Conservation (phyloP, 768 basidiomycete species). For the Lentinula edodes region DNA sequence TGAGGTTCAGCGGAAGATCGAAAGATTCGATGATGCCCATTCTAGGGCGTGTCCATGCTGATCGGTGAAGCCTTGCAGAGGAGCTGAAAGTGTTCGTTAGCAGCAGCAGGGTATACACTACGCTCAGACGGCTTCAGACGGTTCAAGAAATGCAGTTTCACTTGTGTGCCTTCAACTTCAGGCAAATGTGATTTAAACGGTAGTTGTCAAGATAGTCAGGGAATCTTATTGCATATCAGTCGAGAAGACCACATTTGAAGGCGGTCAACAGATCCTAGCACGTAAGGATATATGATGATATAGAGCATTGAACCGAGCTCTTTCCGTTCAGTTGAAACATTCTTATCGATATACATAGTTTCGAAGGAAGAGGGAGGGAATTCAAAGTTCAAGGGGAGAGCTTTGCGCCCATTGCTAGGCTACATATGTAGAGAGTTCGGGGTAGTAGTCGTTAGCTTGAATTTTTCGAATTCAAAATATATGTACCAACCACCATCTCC, state of each 20-base stretch:
- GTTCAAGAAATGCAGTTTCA: background rate
- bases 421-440: no score
- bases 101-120: background rate
- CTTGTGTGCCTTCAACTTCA: background rate
- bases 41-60: background rate
- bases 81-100: background rate
- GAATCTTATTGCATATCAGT: background rate
- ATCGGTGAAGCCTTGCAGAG: background rate
- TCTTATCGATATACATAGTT: background rate
- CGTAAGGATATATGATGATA: background rate
- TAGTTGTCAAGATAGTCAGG: background rate
- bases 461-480: no score
- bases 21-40: background rate
- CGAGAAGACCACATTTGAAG: background rate
- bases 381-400: no score
- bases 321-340: background rate
- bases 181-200: background rate
- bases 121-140: no score
- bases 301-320: background rate
- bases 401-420: no score
- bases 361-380: no score
- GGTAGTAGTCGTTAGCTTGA: no score
- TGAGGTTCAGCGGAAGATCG: background rate
- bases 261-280: background rate
- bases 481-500: no score